Conservation (phyloP, 2,329 filamentous ascomycete genomes). For the Aciculosporium take region DNA sequence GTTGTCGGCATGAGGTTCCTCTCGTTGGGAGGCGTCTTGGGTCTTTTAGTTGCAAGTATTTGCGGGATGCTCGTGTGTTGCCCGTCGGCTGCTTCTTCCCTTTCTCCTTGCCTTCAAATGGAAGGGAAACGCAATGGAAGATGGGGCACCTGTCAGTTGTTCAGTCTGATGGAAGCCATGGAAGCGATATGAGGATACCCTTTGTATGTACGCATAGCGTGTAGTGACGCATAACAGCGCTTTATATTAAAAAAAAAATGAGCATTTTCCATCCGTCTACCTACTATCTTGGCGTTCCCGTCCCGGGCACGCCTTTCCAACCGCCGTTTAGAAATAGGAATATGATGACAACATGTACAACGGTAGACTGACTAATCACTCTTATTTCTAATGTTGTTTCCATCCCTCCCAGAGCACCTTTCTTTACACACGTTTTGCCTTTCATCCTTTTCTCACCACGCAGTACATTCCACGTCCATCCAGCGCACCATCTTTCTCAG, state of each 20-base stretch:
- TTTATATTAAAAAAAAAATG: too few relatives aligned
- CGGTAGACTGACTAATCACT: neutral
- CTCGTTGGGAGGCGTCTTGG: neutral
- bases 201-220: neutral
- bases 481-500: too few relatives aligned
- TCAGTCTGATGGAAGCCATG: neutral
- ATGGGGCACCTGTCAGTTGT: neutral
- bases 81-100: neutral
- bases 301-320: too few relatives aligned
- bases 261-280: too few relatives aligned
- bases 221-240: neutral
- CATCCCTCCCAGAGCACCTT: too few relatives aligned
- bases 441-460: neutral
- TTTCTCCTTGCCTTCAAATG: neutral
- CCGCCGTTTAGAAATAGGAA: neutral
- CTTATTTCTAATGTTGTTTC: too few relatives aligned
- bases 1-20: conserved; percentile 11
- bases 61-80: neutral
- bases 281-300: too few relatives aligned
- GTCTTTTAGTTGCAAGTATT: too few relatives aligned
- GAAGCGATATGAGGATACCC: neutral
- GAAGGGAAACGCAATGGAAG: neutral
- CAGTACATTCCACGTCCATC: too few relatives aligned
- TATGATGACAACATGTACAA: neutral
- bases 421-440: neutral